Evolutionary conservation across 1,284 basidiomycete species (phyloP).

Genomic region (Trichosporon faecale): DNA sequence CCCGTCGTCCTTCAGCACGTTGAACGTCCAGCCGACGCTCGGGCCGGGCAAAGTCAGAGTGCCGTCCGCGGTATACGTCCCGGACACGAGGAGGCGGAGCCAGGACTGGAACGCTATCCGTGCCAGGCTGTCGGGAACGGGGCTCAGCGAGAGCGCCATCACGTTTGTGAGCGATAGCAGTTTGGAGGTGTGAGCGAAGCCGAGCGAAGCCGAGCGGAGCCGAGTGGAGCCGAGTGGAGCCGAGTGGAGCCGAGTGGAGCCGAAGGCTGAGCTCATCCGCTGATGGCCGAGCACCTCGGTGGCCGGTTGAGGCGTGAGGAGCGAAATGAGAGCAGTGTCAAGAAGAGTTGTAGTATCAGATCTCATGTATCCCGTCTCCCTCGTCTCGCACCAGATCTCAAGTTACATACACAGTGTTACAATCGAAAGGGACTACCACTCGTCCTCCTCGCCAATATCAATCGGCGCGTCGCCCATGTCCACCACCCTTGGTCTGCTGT

Average conservation of each 20-base stretch:
- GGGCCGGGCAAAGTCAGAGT: slow-evolving; percentile 16
- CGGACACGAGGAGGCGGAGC: background rate
- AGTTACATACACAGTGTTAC: background rate
- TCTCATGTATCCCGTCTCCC: background rate
- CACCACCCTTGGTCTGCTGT: background rate
- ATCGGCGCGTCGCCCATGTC: slow-evolving; percentile 17
- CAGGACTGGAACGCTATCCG: slow-evolving; percentile 4
- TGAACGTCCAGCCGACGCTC: slow-evolving; percentile 45
- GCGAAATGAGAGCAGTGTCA: background rate
- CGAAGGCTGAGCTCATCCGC: too few relatives aligned
- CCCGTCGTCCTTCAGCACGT: slow-evolving; percentile 41
- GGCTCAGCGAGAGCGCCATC: slow-evolving; percentile 51
- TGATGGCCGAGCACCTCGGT: background rate
- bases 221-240: too few relatives aligned
- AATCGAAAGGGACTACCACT: slow-evolving; percentile 23
- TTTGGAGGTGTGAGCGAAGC: background rate
- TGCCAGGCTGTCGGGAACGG: slow-evolving; percentile 32
- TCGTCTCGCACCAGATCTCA: background rate
- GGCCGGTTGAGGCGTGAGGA: background rate
- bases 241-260: too few relatives aligned
- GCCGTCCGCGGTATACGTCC: background rate
- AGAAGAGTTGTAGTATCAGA: background rate
- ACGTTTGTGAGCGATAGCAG: slow-evolving; percentile 44
- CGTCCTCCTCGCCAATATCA: slow-evolving; percentile 31
- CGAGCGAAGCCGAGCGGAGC: background rate